Conservation (phyloP, 2,329 filamentous ascomycete species). For the Chalaropsis thielavioides region DNA sequence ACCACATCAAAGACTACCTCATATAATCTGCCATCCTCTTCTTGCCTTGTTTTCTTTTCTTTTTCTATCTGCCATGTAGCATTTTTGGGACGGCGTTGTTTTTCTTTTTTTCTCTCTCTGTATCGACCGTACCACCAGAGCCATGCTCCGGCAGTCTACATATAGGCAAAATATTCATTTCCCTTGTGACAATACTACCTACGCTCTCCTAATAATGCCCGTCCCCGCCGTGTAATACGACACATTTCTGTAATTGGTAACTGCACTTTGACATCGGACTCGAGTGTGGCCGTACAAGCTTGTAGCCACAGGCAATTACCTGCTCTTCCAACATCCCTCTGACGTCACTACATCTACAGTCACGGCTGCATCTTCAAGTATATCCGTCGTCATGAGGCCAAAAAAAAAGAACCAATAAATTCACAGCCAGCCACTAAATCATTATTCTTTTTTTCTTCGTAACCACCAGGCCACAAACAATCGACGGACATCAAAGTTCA, state of each 20-base stretch:
- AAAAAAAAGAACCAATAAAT: too few relatives aligned
- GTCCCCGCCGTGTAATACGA: neutral
- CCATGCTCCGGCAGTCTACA: neutral
- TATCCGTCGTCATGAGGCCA: too few relatives aligned
- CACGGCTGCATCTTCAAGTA: too few relatives aligned
- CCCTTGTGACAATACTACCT: too few relatives aligned
- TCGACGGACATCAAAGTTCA: neutral
- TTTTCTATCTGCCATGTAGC: neutral
- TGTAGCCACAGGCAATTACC: neutral
- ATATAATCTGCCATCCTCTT: neutral
- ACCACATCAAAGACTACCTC: neutral
- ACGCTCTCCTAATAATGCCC: too few relatives aligned
- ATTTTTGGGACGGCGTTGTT: neutral
- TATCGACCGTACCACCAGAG: neutral
- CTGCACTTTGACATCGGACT: neutral
- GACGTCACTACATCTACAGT: neutral
- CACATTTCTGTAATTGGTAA: neutral
- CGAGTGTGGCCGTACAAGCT: neutral
- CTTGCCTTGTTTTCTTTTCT: neutral
- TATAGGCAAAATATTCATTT: neutral
- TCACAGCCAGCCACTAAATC: too few relatives aligned
- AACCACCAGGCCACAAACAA: neutral
- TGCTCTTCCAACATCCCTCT: neutral
- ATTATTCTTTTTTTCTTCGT: too few relatives aligned
- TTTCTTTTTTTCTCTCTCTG: neutral